Evolutionary conservation across 2,329 filamentous ascomycete species (phyloP).

Genomic region (Epichloe scottii): DNA sequence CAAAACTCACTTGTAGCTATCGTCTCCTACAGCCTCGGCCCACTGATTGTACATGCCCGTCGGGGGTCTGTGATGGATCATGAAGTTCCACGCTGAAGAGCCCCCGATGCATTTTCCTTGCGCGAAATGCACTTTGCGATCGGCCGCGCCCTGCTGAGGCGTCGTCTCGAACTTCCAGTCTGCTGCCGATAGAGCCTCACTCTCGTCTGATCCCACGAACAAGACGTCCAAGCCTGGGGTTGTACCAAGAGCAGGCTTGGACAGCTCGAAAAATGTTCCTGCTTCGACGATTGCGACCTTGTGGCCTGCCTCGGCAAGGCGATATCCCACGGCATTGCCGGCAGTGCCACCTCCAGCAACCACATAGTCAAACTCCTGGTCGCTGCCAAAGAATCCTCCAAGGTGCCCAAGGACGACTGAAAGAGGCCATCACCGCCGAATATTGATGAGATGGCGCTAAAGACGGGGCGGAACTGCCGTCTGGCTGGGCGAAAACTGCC

Average conservation of each 20-base stretch:
- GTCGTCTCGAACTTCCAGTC: slow-evolving; percentile 20
- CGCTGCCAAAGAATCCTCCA: too few relatives aligned
- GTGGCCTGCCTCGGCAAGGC: slow-evolving; percentile 19
- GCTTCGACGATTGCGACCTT: slow-evolving; percentile 27
- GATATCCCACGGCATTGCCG: slow-evolving; percentile 21
- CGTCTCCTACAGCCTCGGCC: too few relatives aligned
- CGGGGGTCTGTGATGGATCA: slow-evolving; percentile 22
- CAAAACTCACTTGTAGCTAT: too few relatives aligned
- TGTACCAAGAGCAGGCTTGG: slow-evolving; percentile 15
- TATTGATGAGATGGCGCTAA: too few relatives aligned
- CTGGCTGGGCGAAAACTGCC: too few relatives aligned
- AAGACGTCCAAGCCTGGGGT: slow-evolving; percentile 13
- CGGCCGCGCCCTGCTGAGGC: slow-evolving; percentile 10
- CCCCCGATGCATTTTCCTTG: slow-evolving; percentile 27
- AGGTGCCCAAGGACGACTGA: too few relatives aligned
- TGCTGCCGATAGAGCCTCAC: slow-evolving; percentile 11
- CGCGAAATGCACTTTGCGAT: slow-evolving; percentile 21
- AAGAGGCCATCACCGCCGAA: too few relatives aligned
- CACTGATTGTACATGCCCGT: slow-evolving; percentile 14
- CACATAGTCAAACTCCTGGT: too few relatives aligned
- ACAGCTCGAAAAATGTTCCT: slow-evolving; percentile 20
- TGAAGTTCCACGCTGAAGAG: slow-evolving; percentile 23
- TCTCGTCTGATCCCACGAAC: slow-evolving; percentile 10
- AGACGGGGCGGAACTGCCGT: too few relatives aligned
- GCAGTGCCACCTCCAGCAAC: slow-evolving; percentile 22